Evolutionary conservation across 176 grass and related monocot genomes (phyloP).

Genomic region (Musa troglodytarum): DNA sequence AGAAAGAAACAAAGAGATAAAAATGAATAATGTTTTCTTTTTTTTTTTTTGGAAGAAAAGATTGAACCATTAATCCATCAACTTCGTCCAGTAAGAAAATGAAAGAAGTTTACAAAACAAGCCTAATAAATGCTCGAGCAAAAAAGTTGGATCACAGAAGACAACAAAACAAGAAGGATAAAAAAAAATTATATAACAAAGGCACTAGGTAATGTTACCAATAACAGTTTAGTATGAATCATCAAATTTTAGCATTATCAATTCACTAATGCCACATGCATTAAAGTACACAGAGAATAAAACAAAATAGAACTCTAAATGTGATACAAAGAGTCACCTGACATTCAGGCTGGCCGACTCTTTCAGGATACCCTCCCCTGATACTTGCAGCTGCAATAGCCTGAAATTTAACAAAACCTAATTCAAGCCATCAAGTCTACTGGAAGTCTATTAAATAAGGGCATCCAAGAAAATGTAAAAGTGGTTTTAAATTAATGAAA

Average conservation of each 20-base stretch:
- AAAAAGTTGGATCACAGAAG: background rate
- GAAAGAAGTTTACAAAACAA: no score
- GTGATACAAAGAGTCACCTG: slow-evolving; percentile 36
- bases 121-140: no score
- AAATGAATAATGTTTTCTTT: background rate
- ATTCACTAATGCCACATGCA: background rate
- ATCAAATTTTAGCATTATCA: background rate
- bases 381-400: slow-evolving; percentile 78
- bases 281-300: slow-evolving; percentile 15
- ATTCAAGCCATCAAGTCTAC: background rate
- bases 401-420: slow-evolving; percentile 34
- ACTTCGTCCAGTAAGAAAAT: background rate
- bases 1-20: background rate
- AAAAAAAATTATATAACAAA: background rate
- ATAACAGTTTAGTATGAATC: background rate
- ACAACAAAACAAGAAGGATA: background rate
- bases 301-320: slow-evolving; percentile 3
- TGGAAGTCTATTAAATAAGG: slow-evolving; percentile 4
- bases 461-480: slow-evolving; percentile 10
- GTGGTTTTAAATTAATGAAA: background rate
- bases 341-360: slow-evolving; percentile 72
- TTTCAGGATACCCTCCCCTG: slow-evolving; percentile 82
- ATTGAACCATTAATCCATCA: background rate
- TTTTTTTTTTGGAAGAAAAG: background rate
- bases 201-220: background rate